A percentile compares a stretch with the other conserved stretches of the same genome.
Evolutionary conservation across 495 filamentous ascomycete species (phyloP).

Genomic region (Aspergillus coremiiformis): DNA sequence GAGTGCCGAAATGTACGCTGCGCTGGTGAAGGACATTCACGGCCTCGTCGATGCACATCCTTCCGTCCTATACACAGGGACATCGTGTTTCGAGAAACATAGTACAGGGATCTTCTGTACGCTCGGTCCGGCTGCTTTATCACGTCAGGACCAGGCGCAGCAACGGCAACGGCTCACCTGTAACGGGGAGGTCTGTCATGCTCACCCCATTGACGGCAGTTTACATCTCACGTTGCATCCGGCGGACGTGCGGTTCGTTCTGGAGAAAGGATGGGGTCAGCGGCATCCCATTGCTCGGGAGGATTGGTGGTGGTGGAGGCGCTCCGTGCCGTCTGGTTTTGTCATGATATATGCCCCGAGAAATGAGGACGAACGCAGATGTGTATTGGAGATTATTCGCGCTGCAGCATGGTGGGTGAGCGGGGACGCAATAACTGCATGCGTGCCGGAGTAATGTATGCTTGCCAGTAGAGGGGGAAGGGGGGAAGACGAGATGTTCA

Average conservation of each 20-base stretch:
- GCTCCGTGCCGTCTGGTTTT: constrained; percentile 62
- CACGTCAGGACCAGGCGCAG: neutral
- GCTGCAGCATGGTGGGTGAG: constrained; percentile 65
- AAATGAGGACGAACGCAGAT: constrained; percentile 53
- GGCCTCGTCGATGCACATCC: constrained; percentile 41
- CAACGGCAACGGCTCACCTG: constrained; percentile 16
- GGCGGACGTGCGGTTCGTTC: constrained; percentile 61
- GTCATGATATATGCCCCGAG: constrained; percentile 77
- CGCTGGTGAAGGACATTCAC: constrained; percentile 43
- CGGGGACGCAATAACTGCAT: constrained; percentile 24
- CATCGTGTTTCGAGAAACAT: constrained; percentile 74
- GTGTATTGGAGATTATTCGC: constrained; percentile 60
- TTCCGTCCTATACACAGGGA: constrained; percentile 49
- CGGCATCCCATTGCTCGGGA: constrained; percentile 69
- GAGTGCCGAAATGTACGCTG: constrained; percentile 41
- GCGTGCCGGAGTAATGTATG: constrained; percentile 6
- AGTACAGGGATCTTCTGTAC: constrained; percentile 61
- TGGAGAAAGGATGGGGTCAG: constrained; percentile 75
- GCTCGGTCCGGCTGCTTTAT: neutral
- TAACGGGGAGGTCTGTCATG: constrained; percentile 74
- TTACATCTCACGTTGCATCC: constrained; percentile 75
- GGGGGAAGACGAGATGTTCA: no score
- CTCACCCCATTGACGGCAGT: constrained; percentile 62
- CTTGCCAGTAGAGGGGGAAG: no score
- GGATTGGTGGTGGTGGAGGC: constrained; percentile 35